Evolutionary conservation across 192 early-diverging fungal genomes (phyloP), one percentile per base, ranked within the genome.

Genomic region (Coemansia sp.): DNA sequence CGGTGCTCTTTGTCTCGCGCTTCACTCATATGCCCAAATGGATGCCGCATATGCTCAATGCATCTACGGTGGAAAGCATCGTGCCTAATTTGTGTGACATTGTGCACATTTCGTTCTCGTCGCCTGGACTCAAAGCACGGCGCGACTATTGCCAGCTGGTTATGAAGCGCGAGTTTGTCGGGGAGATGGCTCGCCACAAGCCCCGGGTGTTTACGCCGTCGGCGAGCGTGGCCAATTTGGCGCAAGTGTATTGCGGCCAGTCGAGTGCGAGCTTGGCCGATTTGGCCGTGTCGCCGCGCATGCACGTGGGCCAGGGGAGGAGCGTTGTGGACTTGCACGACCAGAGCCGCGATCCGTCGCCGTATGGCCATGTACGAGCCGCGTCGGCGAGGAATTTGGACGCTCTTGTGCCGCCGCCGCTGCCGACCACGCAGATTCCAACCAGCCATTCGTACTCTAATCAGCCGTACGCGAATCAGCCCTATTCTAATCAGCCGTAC

Each of bases 121-220:
- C 76, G n/a, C 64, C 57, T 3, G 76, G 76, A 11, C 37, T 79
- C 6, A 62, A 67, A 35, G 66, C 76, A 3, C 62, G 61, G 6
- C 52, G 76, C n/a, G 76, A 79, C 35, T 79, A 79, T 26, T 79
- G 76, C 38, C 76, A 79, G 67, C 37, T 79, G 31, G 71, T 79
- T 0, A 45, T 79, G 2, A 72, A 67, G 67, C 53, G 76, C 6
- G 76, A 79, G 71, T 69, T 79, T 45, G 2, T 70, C 16, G 76
- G 76, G 11, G 64, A 69, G 3, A 47, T 26, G 0, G 76, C 76
- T 0, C 23, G 27, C 4, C 62, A 55, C 0, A 72, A 73, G 67
- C 76, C 76, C 1, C 7, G 76, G n/a, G 29, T 79, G 2, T 79
- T 73, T 35, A 79, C 76, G 51, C 76, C 76, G 3, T 69, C 67